These are phyloP conservation scores for Solanum aculeatissimum DNA, from an alignment of 305 asterid genomes.

Conservation along the genomic window DNA sequence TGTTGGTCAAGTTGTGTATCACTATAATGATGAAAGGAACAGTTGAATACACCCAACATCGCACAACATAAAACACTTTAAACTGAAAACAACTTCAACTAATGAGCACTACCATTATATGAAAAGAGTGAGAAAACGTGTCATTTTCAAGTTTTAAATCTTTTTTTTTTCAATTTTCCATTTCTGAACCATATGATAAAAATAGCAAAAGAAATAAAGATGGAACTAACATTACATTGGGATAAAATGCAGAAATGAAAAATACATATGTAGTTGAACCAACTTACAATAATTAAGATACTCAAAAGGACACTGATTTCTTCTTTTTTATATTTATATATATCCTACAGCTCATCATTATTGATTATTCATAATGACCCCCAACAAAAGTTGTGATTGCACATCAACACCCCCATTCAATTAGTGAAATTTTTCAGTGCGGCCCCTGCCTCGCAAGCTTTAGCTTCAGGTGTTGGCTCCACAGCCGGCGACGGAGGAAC, in stretches of 20 bases:
- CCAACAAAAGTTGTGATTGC: background rate
- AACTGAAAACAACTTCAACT: background rate
- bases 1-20: background rate
- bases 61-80: background rate
- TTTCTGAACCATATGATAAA: background rate
- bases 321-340: background rate
- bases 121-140: background rate
- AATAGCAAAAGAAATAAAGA: background rate
- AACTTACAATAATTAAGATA: background rate
- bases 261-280: background rate
- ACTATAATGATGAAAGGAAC: background rate
- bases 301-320: background rate
- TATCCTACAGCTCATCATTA: background rate
- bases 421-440: constrained; percentile 41
- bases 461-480: constrained; percentile 76
- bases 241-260: background rate
- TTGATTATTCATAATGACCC: background rate
- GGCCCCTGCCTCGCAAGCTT: constrained; percentile 68
- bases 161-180: background rate
- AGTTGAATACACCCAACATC: background rate
- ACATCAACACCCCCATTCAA: constrained; percentile 7
- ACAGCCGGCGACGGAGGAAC: constrained; percentile 70
- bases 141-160: background rate
- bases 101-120: background rate
- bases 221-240: background rate